Evolutionary conservation across 202 grass and related monocot genomes (phyloP).

Genomic region (Carex arenaria): DNA sequence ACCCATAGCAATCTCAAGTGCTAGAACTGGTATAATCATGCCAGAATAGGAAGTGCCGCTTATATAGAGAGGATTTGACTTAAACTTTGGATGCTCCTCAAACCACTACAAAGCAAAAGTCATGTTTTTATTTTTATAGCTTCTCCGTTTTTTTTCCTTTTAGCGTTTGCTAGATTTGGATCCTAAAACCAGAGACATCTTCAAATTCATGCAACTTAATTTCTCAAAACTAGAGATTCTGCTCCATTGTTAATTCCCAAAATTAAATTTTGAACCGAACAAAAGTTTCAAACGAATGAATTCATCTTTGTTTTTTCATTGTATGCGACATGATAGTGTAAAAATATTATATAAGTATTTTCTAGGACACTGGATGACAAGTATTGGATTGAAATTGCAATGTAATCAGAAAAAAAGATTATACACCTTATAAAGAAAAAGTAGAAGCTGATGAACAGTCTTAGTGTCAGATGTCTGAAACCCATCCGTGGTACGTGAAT

Average conservation of each 20-base stretch:
- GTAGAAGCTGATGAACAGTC: conserved; percentile 30
- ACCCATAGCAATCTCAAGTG: conserved; percentile 28
- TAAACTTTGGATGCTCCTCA: conserved; percentile 36
- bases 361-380: neutral
- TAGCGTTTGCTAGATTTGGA: neutral
- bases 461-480: conserved; percentile 32
- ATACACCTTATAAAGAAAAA: conserved; percentile 42
- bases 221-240: neutral
- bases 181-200: neutral
- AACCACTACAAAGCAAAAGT: conserved; percentile 23
- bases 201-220: neutral
- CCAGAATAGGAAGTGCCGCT: conserved; percentile 59
- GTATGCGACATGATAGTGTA: no score
- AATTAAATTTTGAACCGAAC: neutral
- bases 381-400: neutral
- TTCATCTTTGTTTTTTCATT: no score
- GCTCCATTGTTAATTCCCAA: neutral
- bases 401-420: neutral
- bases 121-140: neutral
- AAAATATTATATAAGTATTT: no score
- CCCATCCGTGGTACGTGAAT: conserved; percentile 35
- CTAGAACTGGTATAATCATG: conserved; percentile 34
- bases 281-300: no score
- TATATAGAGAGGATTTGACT: conserved; percentile 59
- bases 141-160: neutral